Evolutionary conservation across 768 basidiomycete genomes (phyloP).

Genomic region (Lentinula sp.): DNA sequence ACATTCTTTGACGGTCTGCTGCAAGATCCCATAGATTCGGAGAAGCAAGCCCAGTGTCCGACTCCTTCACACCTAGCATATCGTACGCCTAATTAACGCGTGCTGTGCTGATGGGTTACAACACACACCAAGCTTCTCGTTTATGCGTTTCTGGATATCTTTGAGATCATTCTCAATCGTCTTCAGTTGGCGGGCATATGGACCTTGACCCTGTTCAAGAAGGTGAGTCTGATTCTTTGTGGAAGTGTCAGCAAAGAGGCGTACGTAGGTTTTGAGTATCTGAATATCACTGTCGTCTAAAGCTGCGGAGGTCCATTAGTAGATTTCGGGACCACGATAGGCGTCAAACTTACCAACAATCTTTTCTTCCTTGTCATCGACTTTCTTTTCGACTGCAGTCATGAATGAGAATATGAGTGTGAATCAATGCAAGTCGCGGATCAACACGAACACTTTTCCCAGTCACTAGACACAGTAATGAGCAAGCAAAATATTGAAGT

Average conservation of each 20-base stretch:
- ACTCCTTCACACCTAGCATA: slow-evolving; percentile 84
- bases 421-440: neutral
- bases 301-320: slow-evolving; percentile 37
- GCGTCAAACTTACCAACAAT: slow-evolving; percentile 61
- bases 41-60: slow-evolving; percentile 93
- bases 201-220: slow-evolving; percentile 84
- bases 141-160: slow-evolving; percentile 94
- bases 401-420: slow-evolving; percentile 1
- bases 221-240: neutral
- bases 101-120: neutral
- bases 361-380: slow-evolving; percentile 89
- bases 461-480: slow-evolving; percentile 58
- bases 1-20: slow-evolving; percentile 88
- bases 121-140: slow-evolving; percentile 87
- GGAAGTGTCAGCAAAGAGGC: slow-evolving; percentile 16
- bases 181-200: slow-evolving; percentile 86
- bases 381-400: slow-evolving; percentile 72
- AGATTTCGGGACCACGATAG: neutral
- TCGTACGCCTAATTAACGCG: neutral
- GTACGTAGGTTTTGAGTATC: slow-evolving; percentile 95
- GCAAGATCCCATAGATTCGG: slow-evolving; percentile 97
- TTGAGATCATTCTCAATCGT: slow-evolving; percentile 89
- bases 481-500: slow-evolving; percentile 3
- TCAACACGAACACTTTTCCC: slow-evolving; percentile 86
- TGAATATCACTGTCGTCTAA: slow-evolving; percentile 98